Evolutionary conservation across 371 early-diverging fungal species (phyloP).

Genomic region (Mortierella sp.): DNA sequence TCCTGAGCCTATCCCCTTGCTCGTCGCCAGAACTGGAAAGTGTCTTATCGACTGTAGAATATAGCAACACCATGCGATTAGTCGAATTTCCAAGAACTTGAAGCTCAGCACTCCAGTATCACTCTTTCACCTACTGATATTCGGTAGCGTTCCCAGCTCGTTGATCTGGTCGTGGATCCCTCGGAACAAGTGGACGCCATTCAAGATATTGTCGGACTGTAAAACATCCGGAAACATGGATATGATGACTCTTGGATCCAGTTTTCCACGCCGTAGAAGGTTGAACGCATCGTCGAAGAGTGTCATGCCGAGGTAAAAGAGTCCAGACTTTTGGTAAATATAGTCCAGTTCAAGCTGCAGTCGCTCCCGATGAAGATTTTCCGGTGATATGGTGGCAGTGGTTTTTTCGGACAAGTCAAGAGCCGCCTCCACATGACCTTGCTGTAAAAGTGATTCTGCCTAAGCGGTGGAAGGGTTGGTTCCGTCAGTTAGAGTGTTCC

Average conservation of each 20-base stretch:
- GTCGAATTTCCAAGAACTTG: no score
- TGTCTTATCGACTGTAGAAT: conserved; percentile 8
- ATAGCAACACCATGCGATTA: no score
- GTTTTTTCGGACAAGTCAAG: conserved; percentile 57
- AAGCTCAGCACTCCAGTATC: no score
- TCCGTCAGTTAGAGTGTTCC: conserved; percentile 3
- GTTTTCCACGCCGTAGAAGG: conserved; percentile 69
- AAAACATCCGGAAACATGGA: conserved; percentile 67
- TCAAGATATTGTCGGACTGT: conserved; percentile 40
- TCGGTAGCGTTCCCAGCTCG: conserved; percentile 59
- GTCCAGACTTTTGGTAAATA: conserved; percentile 75
- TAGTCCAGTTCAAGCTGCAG: conserved; percentile 63
- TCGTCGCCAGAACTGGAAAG: conserved; percentile 23
- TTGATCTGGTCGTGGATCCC: conserved; percentile 56
- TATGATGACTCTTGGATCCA: conserved; percentile 73
- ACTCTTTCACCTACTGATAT: conserved; percentile 62
- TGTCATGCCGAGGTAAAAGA: conserved; percentile 71
- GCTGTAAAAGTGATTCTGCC: conserved; percentile 31
- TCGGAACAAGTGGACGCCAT: conserved; percentile 55
- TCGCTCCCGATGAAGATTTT: conserved; percentile 60
- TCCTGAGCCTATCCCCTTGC: conserved; percentile 51
- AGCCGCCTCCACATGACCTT: conserved; percentile 42
- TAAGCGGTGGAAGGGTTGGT: conserved; percentile 2
- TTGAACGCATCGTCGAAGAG: conserved; percentile 76
- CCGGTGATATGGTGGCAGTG: conserved; percentile 56